These are phyloP conservation scores for Dactylellina haptotyla DNA, from an alignment of 2,329 filamentous ascomycete species.

Conservation along the genomic window DNA sequence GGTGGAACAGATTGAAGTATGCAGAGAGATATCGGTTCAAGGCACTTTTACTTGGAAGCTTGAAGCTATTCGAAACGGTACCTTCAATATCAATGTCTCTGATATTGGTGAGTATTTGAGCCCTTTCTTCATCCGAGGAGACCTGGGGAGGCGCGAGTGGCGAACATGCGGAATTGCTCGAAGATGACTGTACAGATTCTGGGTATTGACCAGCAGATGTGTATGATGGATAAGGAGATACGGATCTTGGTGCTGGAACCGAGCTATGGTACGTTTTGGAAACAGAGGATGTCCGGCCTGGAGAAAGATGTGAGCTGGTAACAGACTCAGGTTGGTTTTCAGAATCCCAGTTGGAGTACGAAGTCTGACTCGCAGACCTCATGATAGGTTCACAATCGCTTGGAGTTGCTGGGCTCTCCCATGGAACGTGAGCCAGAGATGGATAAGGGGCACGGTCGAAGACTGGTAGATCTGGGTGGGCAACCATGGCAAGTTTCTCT, in stretches of 20 bases:
- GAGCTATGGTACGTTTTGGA: slow-evolving; percentile 44
- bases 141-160: slow-evolving; percentile 81
- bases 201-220: slow-evolving; percentile 47
- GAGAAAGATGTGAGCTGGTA: slow-evolving; percentile 47
- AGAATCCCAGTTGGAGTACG: slow-evolving; percentile 53
- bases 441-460: slow-evolving; percentile 65
- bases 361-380: slow-evolving; percentile 52
- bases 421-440: slow-evolving; percentile 64
- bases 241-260: slow-evolving; percentile 38
- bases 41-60: slow-evolving; percentile 79
- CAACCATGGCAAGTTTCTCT: slow-evolving; percentile 61
- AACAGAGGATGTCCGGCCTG: slow-evolving; percentile 30
- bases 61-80: slow-evolving; percentile 86
- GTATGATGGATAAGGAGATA: slow-evolving; percentile 51
- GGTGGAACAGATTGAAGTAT: slow-evolving; percentile 97
- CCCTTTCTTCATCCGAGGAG: slow-evolving; percentile 82
- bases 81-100: slow-evolving; percentile 81
- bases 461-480: slow-evolving; percentile 48
- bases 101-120: slow-evolving; percentile 85
- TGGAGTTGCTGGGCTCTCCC: slow-evolving; percentile 51
- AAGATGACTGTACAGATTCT: slow-evolving; percentile 51
- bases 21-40: slow-evolving; percentile 93
- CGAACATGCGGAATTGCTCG: slow-evolving; percentile 65
- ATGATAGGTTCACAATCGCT: slow-evolving; percentile 54
- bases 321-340: slow-evolving; percentile 46